Evolutionary conservation across 164 flowering plant species (phyloP).

Genomic region (Nymphaea thermarum): DNA sequence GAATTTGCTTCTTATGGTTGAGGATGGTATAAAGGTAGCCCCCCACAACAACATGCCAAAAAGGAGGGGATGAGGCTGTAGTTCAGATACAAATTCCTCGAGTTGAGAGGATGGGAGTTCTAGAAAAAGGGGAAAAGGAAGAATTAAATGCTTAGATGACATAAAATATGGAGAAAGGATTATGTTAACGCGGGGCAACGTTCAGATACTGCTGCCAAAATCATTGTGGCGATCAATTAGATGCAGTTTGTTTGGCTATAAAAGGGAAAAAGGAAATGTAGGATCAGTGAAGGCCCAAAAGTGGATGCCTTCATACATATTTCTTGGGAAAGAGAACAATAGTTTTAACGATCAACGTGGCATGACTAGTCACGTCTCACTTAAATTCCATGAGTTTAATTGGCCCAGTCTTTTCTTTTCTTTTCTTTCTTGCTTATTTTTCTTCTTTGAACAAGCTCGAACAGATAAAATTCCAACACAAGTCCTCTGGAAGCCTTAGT

Average conservation of each 20-base stretch:
- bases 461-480: no score
- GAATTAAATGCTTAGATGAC: not conserved
- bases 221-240: not conserved
- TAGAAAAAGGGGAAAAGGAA: not conserved
- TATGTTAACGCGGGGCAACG: no score
- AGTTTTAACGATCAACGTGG: no score
- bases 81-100: not conserved
- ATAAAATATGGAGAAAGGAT: not conserved
- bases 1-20: not conserved
- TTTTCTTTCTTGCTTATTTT: no score
- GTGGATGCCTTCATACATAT: not conserved
- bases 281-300: not conserved
- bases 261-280: not conserved
- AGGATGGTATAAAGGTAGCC: not conserved
- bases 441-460: no score
- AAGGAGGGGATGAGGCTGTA: no score
- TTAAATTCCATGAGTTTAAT: no score
- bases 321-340: no score
- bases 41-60: not conserved
- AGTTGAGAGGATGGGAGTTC: not conserved
- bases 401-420: no score
- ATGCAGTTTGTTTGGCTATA: not conserved
- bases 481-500: no score
- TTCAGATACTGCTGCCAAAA: not conserved
- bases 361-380: no score